Conservation (phyloP, 108 stramenopile species). For the Nitzschia sp. region DNA sequence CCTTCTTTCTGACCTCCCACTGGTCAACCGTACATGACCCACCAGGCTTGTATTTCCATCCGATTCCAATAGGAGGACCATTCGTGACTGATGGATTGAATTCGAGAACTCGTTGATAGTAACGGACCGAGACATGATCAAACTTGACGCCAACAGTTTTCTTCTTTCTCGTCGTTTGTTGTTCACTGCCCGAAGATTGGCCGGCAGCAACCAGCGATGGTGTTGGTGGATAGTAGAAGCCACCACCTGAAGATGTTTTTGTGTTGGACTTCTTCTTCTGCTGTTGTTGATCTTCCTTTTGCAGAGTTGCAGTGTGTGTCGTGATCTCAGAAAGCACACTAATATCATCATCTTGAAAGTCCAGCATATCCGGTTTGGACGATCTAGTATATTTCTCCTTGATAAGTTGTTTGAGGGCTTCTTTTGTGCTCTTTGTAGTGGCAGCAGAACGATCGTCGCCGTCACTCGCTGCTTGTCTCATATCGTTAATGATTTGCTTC, state of each 20-base stretch:
- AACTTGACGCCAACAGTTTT: slow-evolving; percentile 18
- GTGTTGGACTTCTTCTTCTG: not conserved
- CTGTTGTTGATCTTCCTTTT: not conserved
- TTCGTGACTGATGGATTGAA: slow-evolving; percentile 58
- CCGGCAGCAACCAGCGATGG: not conserved
- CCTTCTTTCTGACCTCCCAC: slow-evolving; percentile 34
- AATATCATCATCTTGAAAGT: not conserved
- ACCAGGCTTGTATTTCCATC: slow-evolving; percentile 48
- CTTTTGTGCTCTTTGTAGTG: not conserved
- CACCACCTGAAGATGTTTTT: not conserved
- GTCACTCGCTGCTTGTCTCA: not conserved
- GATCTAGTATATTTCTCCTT: not conserved
- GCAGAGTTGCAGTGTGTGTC: not conserved
- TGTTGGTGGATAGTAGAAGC: not conserved
- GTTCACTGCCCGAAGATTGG: not conserved
- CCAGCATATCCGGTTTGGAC: not conserved
- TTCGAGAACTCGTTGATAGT: slow-evolving; percentile 45
- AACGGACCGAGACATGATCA: slow-evolving; percentile 37
- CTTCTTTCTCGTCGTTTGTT: not conserved
- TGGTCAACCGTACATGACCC: slow-evolving; percentile 31
- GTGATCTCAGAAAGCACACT: not conserved
- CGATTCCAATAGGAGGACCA: slow-evolving; percentile 57
- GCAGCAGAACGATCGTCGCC: not conserved
- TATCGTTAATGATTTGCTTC: slow-evolving; percentile 6
- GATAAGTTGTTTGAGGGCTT: not conserved